Evolutionary conservation across 768 basidiomycete genomes (phyloP).

Genomic region (Psilocybe subaeruginosa): DNA sequence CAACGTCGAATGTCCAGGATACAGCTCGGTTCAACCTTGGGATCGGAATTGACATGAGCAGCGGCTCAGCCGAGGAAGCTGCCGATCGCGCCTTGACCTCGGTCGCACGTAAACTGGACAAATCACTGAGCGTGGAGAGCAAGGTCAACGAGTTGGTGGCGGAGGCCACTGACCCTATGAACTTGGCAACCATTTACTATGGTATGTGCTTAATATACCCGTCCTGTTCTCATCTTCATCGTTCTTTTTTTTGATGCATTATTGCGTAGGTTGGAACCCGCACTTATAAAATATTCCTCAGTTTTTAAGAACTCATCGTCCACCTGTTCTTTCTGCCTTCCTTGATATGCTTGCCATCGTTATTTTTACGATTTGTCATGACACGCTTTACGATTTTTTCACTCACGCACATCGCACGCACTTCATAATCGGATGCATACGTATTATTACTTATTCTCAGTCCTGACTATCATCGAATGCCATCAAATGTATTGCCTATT

Average conservation of each 20-base stretch:
- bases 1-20: slow-evolving; percentile 16
- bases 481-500: no score
- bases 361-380: no score
- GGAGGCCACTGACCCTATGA: slow-evolving; percentile 77
- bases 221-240: not conserved
- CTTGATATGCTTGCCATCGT: no score
- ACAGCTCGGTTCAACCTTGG: slow-evolving; percentile 38
- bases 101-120: slow-evolving; percentile 83
- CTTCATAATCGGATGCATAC: no score
- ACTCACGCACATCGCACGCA: no score
- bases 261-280: slow-evolving; percentile 13
- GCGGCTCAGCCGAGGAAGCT: slow-evolving; percentile 76
- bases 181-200: slow-evolving; percentile 76
- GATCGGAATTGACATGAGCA: slow-evolving; percentile 63
- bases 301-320: no score
- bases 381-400: no score
- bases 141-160: slow-evolving; percentile 92
- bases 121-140: slow-evolving; percentile 86
- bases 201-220: slow-evolving; percentile 36
- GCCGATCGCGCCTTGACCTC: slow-evolving; percentile 87
- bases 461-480: no score
- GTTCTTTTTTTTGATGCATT: not conserved
- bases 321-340: no score
- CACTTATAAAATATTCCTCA: slow-evolving; percentile 1
- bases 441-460: no score